Conservation (phyloP, 108 stramenopile genomes). For the Ochromonas danica region DNA sequence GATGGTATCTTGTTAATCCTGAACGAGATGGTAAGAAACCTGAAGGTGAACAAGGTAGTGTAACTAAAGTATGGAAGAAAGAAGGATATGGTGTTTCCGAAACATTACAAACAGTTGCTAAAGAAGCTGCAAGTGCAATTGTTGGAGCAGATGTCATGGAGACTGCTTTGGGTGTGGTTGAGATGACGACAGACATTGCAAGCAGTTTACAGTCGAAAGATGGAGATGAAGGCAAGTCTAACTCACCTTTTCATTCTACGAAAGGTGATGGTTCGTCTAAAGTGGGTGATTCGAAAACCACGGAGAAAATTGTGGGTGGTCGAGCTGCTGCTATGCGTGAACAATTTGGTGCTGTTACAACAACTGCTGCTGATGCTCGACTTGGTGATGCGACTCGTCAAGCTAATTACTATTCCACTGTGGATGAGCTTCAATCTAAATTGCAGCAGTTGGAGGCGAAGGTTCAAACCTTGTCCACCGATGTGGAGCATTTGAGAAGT, state of each 20-base stretch:
- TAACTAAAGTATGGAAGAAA: constrained; percentile 27
- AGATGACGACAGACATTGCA: not conserved
- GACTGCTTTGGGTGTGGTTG: not conserved
- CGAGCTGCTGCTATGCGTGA: constrained; percentile 10
- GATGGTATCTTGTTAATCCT: constrained; percentile 30
- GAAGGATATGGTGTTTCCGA: constrained; percentile 26
- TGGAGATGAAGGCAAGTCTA: not conserved
- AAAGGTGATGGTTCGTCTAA: not conserved
- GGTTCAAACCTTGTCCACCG: not conserved
- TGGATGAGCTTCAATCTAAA: not conserved
- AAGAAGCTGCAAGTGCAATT: not conserved
- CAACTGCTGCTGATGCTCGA: not conserved
- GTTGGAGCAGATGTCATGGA: not conserved
- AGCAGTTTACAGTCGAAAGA: not conserved
- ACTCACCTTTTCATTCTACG: no score
- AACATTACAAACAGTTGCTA: not conserved
- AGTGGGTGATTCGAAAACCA: not conserved
- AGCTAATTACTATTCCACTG: not conserved
- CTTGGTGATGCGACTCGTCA: not conserved
- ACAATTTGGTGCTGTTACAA: not conserved
- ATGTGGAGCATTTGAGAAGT: no score
- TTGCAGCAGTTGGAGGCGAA: not conserved
- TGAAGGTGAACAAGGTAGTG: constrained; percentile 20
- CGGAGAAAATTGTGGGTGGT: not conserved
- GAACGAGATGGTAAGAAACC: constrained; percentile 11